Evolutionary conservation across 2,329 filamentous ascomycete species (phyloP).

Genomic region (Cladosporium sp.): DNA sequence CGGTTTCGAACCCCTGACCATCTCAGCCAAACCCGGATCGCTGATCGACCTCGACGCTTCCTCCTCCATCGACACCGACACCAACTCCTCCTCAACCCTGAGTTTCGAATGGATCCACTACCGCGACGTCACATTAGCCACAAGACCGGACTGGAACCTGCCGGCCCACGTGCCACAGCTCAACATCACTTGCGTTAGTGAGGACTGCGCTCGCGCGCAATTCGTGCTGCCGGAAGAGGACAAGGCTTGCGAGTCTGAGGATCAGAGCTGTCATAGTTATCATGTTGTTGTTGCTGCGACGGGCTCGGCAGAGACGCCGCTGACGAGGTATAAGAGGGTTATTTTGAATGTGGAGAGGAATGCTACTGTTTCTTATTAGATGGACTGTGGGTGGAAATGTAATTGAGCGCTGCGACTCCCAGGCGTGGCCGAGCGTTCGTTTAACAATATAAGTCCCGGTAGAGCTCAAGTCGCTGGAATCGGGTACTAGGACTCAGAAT

Average conservation of each 20-base stretch:
- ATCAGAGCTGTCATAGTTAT: background rate
- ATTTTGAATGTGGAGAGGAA: background rate
- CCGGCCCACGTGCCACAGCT: background rate
- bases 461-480: too few relatives aligned
- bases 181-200: background rate
- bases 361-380: background rate
- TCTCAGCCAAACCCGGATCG: background rate
- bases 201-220: background rate
- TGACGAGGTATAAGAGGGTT: constrained; percentile 7
- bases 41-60: background rate
- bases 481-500: too few relatives aligned
- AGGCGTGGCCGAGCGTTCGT: too few relatives aligned
- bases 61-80: background rate
- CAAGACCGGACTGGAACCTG: background rate
- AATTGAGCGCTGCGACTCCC: too few relatives aligned
- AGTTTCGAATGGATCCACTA: constrained; percentile 1
- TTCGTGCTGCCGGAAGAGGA: background rate
- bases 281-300: background rate
- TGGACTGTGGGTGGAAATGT: background rate
- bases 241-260: background rate
- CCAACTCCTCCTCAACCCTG: background rate
- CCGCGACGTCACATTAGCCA: constrained; percentile 3
- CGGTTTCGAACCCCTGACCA: background rate
- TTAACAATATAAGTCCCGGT: too few relatives aligned
- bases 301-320: background rate